Percentiles rank a stretch among this genome's conserved stretches.
Evolutionary conservation across 805 yeast species (phyloP).

Genomic region (Cyberlindnera maclurae): DNA sequence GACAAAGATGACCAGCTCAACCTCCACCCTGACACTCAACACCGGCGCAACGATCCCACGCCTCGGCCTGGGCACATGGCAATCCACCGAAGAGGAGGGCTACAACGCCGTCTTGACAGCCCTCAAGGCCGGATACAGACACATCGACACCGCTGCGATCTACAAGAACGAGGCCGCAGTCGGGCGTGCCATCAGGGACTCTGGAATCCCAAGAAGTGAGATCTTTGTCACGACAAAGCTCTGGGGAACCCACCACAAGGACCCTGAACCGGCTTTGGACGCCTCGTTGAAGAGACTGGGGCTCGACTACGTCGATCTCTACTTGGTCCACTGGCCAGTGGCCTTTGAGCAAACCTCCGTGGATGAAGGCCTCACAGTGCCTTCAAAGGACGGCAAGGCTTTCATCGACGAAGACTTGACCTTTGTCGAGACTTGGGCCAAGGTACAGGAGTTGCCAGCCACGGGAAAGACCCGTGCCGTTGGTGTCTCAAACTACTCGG

Average conservation of each 20-base stretch:
- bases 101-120: constrained; percentile 12
- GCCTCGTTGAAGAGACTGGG: constrained; percentile 54
- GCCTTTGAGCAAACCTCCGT: constrained; percentile 28
- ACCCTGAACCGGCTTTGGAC: constrained; percentile 45
- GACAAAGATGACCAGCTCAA: not conserved
- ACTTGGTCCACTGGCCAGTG: constrained; percentile 78
- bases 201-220: constrained; percentile 57
- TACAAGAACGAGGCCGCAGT: constrained; percentile 51
- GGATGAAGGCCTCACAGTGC: constrained; percentile 31
- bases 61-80: constrained; percentile 44
- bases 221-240: constrained; percentile 68
- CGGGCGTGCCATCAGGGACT: constrained; percentile 43
- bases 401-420: constrained; percentile 48
- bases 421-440: constrained; percentile 17
- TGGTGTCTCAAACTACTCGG: constrained; percentile 18
- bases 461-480: constrained; percentile 12
- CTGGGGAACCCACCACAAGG: constrained; percentile 38
- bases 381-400: constrained; percentile 38
- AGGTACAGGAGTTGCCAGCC: constrained; percentile 9
- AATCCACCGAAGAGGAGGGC: constrained; percentile 26
- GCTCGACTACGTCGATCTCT: constrained; percentile 70
- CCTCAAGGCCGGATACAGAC: constrained; percentile 43
- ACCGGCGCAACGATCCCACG: constrained; percentile 49
- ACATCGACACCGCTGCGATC: constrained; percentile 51
- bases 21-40: constrained; percentile 26